Conservation (phyloP, 306 rosid genomes). For the Acacia melanoxylon region DNA sequence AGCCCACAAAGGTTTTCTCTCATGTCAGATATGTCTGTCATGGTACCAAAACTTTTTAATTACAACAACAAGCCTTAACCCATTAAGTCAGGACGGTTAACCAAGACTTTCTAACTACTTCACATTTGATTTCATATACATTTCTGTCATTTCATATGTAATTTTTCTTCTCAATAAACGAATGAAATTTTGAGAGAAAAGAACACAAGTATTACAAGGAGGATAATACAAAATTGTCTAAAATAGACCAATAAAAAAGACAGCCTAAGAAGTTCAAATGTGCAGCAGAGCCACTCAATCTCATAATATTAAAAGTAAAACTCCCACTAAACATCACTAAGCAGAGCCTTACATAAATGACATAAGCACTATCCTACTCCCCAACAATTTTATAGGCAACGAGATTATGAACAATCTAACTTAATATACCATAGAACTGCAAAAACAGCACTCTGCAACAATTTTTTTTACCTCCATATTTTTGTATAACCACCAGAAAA, state of each 20-base stretch:
- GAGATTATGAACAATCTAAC: background rate
- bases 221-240: too few relatives aligned
- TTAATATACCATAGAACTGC: background rate
- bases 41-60: background rate
- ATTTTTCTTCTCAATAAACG: too few relatives aligned
- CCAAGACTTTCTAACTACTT: background rate
- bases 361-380: background rate
- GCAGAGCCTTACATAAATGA: too few relatives aligned
- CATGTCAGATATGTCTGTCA: background rate
- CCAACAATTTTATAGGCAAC: background rate
- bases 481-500: background rate
- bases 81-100: background rate
- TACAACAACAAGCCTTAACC: background rate
- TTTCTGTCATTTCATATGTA: too few relatives aligned
- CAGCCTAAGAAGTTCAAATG: too few relatives aligned
- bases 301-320: too few relatives aligned
- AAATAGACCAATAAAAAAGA: too few relatives aligned
- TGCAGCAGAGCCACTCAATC: too few relatives aligned
- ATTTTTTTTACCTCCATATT: background rate
- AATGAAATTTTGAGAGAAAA: too few relatives aligned
- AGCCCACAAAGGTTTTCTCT: background rate
- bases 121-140: too few relatives aligned
- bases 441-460: background rate
- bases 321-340: too few relatives aligned
- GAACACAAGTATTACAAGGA: too few relatives aligned